These are phyloP conservation scores for Bryoerythrophyllum caledonicum DNA, from an alignment of 225 moss, liverwort and hornwort species.

Conservation along the genomic window DNA sequence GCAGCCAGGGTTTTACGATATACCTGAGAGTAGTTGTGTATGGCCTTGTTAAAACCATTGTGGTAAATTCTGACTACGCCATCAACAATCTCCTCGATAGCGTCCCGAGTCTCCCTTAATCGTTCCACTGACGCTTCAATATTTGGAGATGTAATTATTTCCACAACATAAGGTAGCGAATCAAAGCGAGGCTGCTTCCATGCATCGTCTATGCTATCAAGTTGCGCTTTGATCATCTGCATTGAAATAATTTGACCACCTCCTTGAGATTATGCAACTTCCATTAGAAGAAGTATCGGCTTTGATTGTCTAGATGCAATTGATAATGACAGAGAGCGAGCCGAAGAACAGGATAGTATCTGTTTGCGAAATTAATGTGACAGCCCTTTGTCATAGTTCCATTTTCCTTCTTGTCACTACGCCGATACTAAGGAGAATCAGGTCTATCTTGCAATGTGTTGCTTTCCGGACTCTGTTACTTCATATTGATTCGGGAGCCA, in stretches of 20 bases:
- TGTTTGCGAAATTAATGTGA: slow-evolving; percentile 1
- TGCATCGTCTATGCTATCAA: slow-evolving; percentile 79
- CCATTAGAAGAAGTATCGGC: background rate
- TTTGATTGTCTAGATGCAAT: slow-evolving; percentile 6
- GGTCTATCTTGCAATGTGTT: background rate
- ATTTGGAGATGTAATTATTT: slow-evolving; percentile 74
- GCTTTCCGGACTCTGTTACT: background rate
- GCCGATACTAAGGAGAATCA: background rate
- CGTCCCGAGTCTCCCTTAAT: slow-evolving; percentile 82
- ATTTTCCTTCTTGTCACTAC: no score
- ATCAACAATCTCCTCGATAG: slow-evolving; percentile 85
- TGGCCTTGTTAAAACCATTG: slow-evolving; percentile 86
- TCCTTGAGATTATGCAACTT: slow-evolving; percentile 9
- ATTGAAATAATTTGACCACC: slow-evolving; percentile 7
- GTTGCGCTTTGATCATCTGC: slow-evolving; percentile 80
- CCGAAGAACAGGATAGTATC: background rate
- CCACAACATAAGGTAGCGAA: slow-evolving; percentile 85
- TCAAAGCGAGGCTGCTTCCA: slow-evolving; percentile 96
- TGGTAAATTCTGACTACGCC: slow-evolving; percentile 85
- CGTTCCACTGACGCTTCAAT: slow-evolving; percentile 66
- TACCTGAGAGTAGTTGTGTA: slow-evolving; percentile 56
- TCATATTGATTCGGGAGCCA: background rate
- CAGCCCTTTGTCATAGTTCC: background rate
- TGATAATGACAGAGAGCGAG: background rate
- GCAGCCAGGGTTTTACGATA: background rate